Conservation (phyloP, 371 early-diverging fungal species). For the Chytridium lagenaria region DNA sequence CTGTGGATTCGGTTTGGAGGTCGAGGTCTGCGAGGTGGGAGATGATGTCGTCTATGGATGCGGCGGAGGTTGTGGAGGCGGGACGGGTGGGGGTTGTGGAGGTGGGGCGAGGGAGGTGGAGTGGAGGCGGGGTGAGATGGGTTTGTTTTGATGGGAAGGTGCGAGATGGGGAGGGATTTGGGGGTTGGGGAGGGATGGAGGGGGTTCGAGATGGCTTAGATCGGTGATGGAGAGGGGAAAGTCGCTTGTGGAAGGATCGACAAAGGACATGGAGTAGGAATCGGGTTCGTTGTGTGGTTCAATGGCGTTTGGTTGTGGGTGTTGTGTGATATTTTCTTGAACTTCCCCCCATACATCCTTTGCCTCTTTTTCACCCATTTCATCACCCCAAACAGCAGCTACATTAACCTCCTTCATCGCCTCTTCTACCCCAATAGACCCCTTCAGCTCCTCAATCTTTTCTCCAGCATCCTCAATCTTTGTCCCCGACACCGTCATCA, state of each 20-base stretch:
- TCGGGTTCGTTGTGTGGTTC: neutral
- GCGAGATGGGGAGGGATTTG: neutral
- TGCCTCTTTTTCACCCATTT: neutral
- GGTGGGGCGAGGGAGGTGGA: neutral
- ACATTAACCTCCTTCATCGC: neutral
- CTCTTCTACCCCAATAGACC: neutral
- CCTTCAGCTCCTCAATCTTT: slow-evolving; percentile 1
- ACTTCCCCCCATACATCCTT: neutral
- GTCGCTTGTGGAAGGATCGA: too few species aligned
- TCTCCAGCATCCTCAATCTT: slow-evolving; percentile 18
- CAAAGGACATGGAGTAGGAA: too few species aligned
- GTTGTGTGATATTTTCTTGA: neutral
- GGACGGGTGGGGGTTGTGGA: neutral
- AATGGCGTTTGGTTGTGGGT: neutral
- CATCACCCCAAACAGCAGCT: neutral
- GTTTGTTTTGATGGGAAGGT: neutral
- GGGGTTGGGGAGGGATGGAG: too few species aligned
- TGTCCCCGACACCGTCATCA: slow-evolving; percentile 4
- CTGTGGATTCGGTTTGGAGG: slow-evolving; percentile 1
- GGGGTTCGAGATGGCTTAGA: neutral
- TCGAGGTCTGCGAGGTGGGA: slow-evolving; percentile 5
- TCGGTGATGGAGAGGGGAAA: neutral
- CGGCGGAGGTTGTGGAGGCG: neutral
- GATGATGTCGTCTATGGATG: neutral
- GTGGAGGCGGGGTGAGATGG: neutral